phyloP scores from a whole-genome alignment of 2,329 filamentous ascomycete species.

The Aspergillus brasiliensis region DNA sequence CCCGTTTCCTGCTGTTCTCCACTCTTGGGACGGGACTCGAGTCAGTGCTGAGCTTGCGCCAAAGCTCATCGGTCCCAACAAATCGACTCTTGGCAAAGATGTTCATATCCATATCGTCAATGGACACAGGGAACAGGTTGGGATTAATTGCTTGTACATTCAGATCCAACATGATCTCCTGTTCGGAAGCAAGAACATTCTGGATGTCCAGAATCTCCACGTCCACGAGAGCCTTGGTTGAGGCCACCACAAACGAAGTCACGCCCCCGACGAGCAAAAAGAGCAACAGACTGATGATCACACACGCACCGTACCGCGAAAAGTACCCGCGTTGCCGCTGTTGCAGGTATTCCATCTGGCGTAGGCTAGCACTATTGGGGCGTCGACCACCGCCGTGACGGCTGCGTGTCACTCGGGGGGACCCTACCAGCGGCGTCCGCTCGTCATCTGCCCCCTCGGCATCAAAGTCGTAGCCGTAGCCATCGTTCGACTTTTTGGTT shows the following conservation, averaged over 20 bases:
- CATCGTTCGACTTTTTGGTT: constrained; percentile 61
- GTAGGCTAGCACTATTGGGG: constrained; percentile 58
- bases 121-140: constrained; percentile 84
- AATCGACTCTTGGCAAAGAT: constrained; percentile 94
- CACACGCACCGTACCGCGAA: constrained; percentile 79
- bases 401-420: constrained; percentile 62
- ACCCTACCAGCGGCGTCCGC: constrained; percentile 75
- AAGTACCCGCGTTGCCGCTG: constrained; percentile 66
- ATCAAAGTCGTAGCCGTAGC: constrained; percentile 76
- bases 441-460: constrained; percentile 84
- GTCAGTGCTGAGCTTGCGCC: constrained; percentile 37
- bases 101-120: constrained; percentile 85
- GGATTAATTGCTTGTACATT: constrained; percentile 87
- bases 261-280: constrained; percentile 80
- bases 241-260: constrained; percentile 86
- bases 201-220: constrained; percentile 79
- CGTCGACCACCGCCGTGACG: constrained; percentile 52
- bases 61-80: constrained; percentile 63
- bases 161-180: constrained; percentile 93
- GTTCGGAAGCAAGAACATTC: constrained; percentile 89
- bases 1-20: constrained; percentile 37
- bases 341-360: constrained; percentile 73
- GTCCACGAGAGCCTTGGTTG: constrained; percentile 80
- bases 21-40: constrained; percentile 33
- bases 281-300: constrained; percentile 80